These are phyloP conservation scores for Fusarium heterosporum DNA, from an alignment of 2,329 filamentous ascomycete genomes.

Conservation along the genomic window DNA sequence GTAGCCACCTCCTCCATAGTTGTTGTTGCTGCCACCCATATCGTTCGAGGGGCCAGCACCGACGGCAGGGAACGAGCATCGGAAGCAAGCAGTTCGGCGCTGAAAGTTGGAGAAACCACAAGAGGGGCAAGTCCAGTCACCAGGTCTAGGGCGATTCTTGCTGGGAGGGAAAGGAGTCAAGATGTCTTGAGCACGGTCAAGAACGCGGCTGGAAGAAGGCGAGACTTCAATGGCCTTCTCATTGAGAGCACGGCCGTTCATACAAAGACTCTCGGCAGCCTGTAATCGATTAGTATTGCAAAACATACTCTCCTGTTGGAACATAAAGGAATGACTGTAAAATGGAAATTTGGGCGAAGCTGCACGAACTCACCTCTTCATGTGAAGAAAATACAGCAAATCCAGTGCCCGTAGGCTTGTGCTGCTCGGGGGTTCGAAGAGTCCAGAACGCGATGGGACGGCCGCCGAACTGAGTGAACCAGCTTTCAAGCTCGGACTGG, in stretches of 20 bases:
- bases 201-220: constrained; percentile 93
- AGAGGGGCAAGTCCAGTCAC: constrained; percentile 98
- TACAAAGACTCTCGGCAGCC: constrained; percentile 97
- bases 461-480: constrained; percentile 99
- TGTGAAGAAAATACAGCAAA: constrained; percentile 99
- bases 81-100: constrained; percentile 97
- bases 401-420: constrained; percentile 98
- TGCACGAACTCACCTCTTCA: constrained; percentile 82
- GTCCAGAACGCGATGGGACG: constrained; percentile 99
- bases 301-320: background rate
- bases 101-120: constrained; percentile 99
- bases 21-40: constrained; percentile 74
- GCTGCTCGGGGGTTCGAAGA: constrained; percentile 94
- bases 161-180: constrained; percentile 97
- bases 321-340: background rate
- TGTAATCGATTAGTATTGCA: constrained; percentile 53
- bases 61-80: constrained; percentile 98
- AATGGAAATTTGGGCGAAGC: background rate
- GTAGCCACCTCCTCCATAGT: constrained; percentile 66
- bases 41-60: constrained; percentile 78
- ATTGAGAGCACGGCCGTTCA: constrained; percentile 98
- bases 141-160: constrained; percentile 96
- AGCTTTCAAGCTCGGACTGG: constrained; percentile 97
- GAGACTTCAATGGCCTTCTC: constrained; percentile 99
- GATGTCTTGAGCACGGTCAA: constrained; percentile 95